Evolutionary conservation across 2,329 filamentous ascomycete genomes (phyloP).

Genomic region (Cordyceps farinosa): DNA sequence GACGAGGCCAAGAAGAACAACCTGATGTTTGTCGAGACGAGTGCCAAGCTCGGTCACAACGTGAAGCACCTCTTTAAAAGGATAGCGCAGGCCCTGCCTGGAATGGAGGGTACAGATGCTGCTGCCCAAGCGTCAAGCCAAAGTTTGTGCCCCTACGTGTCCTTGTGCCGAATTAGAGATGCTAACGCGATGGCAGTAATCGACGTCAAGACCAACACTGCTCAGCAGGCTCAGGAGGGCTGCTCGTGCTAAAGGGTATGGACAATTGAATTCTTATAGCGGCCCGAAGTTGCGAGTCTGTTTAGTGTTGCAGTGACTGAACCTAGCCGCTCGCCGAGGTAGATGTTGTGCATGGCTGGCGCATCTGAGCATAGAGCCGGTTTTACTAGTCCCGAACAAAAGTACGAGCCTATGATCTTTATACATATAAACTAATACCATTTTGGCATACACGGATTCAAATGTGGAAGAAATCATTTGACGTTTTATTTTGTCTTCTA

Average conservation of each 20-base stretch:
- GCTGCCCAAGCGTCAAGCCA: conserved; percentile 69
- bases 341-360: conserved; percentile 9
- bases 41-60: conserved; percentile 95
- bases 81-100: conserved; percentile 95
- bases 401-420: conserved; percentile 19
- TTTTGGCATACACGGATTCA: conserved; percentile 14
- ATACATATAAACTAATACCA: conserved; percentile 16
- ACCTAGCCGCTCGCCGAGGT: neutral
- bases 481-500: neutral
- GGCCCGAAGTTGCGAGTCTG: neutral
- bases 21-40: conserved; percentile 98
- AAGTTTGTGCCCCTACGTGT: conserved; percentile 55
- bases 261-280: neutral
- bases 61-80: conserved; percentile 96
- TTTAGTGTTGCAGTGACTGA: conserved; percentile 1
- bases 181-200: conserved; percentile 62
- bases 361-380: conserved; percentile 16
- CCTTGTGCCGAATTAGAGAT: conserved; percentile 1
- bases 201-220: conserved; percentile 80
- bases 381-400: conserved; percentile 10
- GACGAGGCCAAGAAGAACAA: conserved; percentile 98
- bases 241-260: conserved; percentile 45
- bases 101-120: conserved; percentile 89
- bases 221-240: conserved; percentile 66
- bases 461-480: neutral